Base-by-base conservation (phyloP, 148 eudicot species). In the Camellia japonica region DNA sequence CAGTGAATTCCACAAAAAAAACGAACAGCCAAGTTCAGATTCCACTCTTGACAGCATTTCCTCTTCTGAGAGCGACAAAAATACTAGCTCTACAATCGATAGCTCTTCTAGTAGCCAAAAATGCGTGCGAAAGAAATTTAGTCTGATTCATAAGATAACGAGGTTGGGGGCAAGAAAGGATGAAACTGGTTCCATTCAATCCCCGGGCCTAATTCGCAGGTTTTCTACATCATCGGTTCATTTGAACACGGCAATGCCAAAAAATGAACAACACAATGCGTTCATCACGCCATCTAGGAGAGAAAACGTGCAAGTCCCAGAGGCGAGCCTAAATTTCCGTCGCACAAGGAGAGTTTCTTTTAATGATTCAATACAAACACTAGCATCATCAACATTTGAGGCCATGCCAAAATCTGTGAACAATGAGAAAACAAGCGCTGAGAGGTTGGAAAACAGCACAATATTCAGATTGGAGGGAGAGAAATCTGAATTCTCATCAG, bases 61-160 rank as follows among this genome's bases (percentile, higher is more conserved):
- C 71, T 41, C 72, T 42, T 68, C 72, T 43, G 72, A 68, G 72
- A 42, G 72, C 52, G 72, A 68, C 3, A 16, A 68, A 68, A 68
- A 42, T 19, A 42, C 20, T 6, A 10, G 20, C 13, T 30, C 70
- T 11, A 67, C 70, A 67, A 8, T 38, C 38, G 70, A 67, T 38
- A 67, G 70, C 46, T 67, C 44, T 41, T 67, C 70, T 41, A 67
- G 46, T 67, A 67, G 43, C 70, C 70, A 67, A 38, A 67, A 11
- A 41, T 11, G 47, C 0, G 70, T 2, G 4, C 16, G 12, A 0
- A 67, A 41, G 16, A 67, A 67, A 10, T 67, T 1, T 67, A 41
- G 70, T 12, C 46, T 67, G 15, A 67, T 67, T 41, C 70, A 41
- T 2, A 30, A 41, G 44, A 67, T 67, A 12, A 67, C 30, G 70